These are phyloP conservation scores for Solanum hybrid DNA, from an alignment of 305 asterid species.

Conservation along the genomic window DNA sequence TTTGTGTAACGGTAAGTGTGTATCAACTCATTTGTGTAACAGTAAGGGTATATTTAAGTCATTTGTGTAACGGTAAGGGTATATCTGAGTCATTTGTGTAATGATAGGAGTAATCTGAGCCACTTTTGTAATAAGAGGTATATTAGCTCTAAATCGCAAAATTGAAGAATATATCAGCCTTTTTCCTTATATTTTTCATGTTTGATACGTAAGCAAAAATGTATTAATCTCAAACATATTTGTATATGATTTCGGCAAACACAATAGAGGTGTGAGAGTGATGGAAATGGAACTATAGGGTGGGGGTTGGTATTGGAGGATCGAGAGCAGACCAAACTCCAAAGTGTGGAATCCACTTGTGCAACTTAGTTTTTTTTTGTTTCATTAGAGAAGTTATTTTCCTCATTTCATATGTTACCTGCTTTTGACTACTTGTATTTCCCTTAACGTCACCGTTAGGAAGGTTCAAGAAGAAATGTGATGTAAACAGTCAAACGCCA, in stretches of 20 bases:
- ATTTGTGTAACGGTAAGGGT: neutral
- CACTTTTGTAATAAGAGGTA: neutral
- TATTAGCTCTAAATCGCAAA: neutral
- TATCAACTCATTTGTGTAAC: neutral
- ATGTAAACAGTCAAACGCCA: neutral
- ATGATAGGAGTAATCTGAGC: too few relatives aligned
- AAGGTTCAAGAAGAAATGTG: neutral
- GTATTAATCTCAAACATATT: neutral
- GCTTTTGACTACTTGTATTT: neutral
- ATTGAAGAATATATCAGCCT: rapidly evolving
- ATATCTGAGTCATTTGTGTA: neutral
- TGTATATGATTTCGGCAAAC: neutral
- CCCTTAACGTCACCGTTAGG: neutral
- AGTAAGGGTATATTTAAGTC: neutral
- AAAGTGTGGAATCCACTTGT: neutral
- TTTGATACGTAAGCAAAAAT: neutral
- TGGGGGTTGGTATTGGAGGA: neutral
- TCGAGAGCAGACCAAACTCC: rapidly evolving
- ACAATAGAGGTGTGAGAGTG: neutral
- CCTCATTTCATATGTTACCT: neutral
- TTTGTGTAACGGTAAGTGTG: neutral
- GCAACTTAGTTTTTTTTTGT: neutral
- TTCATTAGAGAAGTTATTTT: neutral
- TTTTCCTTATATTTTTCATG: neutral
- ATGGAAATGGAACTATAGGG: neutral